These are phyloP conservation scores for Grifola frondosa DNA, from an alignment of 1,284 basidiomycete species.

Conservation along the genomic window DNA sequence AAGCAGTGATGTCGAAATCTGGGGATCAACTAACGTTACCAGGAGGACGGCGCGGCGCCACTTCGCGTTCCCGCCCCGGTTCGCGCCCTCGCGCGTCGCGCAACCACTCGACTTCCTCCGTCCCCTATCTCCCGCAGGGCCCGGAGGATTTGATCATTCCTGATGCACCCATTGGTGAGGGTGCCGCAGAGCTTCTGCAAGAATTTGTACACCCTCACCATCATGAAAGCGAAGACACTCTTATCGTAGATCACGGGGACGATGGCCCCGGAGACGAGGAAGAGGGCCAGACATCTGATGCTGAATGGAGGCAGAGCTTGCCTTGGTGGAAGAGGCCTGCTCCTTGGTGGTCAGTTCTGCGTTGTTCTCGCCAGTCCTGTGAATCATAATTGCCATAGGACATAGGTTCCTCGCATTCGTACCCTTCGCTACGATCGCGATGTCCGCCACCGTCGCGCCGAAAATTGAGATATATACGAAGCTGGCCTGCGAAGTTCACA, in stretches of 20 bases:
- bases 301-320: slow-evolving; percentile 29
- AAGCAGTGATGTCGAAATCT: slow-evolving; percentile 15
- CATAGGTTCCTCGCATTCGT: slow-evolving; percentile 56
- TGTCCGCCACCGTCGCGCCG: slow-evolving; percentile 58
- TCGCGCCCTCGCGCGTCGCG: slow-evolving; percentile 27
- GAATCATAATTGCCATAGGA: too few relatives aligned
- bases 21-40: background rate
- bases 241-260: slow-evolving; percentile 21
- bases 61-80: slow-evolving; percentile 16
- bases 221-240: slow-evolving; percentile 36
- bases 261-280: slow-evolving; percentile 25
- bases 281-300: slow-evolving; percentile 25
- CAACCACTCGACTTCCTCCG: slow-evolving; percentile 21
- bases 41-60: background rate
- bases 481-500: slow-evolving; percentile 29
- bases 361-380: background rate
- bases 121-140: slow-evolving; percentile 29
- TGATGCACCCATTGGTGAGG: slow-evolving; percentile 46
- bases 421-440: slow-evolving; percentile 54
- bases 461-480: slow-evolving; percentile 49
- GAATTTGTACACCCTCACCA: slow-evolving; percentile 46
- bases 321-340: slow-evolving; percentile 75
- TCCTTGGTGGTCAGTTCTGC: slow-evolving; percentile 58
- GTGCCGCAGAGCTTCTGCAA: slow-evolving; percentile 45
- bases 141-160: slow-evolving; percentile 43